Evolutionary conservation across 495 filamentous ascomycete species (phyloP), one percentile per base, ranked within the genome.

Genomic region (Penicillium antarcticum): DNA sequence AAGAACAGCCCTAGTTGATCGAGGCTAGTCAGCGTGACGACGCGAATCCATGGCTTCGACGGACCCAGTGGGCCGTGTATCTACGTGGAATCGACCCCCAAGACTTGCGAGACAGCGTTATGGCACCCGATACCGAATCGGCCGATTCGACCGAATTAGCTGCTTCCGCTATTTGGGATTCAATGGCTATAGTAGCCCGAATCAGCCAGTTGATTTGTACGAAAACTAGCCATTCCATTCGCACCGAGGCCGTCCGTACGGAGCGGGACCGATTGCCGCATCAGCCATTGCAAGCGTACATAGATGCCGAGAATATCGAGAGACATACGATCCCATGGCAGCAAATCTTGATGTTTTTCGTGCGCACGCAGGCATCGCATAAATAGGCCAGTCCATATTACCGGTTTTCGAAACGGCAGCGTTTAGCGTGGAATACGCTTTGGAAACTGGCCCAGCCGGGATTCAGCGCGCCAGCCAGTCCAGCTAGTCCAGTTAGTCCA

Each of bases 291-390:
- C 17, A 31, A 34, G 51, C 45, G 11, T 58, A 58, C 31, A 54
- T 58, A 21, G 37, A 54, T 9, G 24, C 11, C 6, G 41, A 45
- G 13, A 50, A 45, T 4, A 45, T 56, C 16, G 9, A 23, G n/a
- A 14, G 47, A 18, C 42, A 58, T 5, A 14, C 55, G 10, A 24
- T 51, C 12, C 52, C 48, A 40, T 58, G 36, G 52, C 32, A 58
- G 55, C 42, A 58, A 39, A 18, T 62, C 0, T 31, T 58, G 8
- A 42, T 35, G 19, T 58, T 57, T 29, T 55, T 61, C 38, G 36
- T 42, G 4, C 47, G 43, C 9, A 61, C 50, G 11, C 32, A 57
- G 50, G 26, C 29, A 8, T 16, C 26, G 4, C 47, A 56, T 19
- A 5, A 40, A 29, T 3, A 46, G 40, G 47, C 5, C 0, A 33